These are phyloP conservation scores for Colletotrichum spaethianum DNA, from an alignment of 2,329 filamentous ascomycete species.

Conservation along the genomic window DNA sequence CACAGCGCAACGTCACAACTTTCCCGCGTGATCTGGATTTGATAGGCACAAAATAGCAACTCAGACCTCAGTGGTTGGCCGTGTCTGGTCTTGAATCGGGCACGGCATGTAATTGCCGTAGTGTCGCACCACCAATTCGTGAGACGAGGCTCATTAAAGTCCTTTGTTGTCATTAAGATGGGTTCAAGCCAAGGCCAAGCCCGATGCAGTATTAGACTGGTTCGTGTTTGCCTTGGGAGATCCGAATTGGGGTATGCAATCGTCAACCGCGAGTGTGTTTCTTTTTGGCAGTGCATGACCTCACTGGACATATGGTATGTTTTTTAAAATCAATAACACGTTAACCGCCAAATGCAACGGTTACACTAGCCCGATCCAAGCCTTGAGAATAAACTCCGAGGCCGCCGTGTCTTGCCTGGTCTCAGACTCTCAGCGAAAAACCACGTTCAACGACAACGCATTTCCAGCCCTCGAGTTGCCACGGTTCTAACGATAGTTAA, in stretches of 20 bases:
- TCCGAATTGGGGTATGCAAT: neutral
- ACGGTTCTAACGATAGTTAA: neutral
- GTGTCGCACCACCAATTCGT: constrained; percentile 10
- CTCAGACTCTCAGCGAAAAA: neutral
- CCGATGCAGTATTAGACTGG: neutral
- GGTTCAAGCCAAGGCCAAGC: neutral
- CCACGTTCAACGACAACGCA: neutral
- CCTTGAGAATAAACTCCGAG: constrained; percentile 7
- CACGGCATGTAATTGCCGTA: neutral
- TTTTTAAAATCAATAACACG: no score
- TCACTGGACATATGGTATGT: neutral
- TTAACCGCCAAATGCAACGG: constrained; percentile 12
- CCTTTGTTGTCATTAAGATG: neutral
- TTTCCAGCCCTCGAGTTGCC: neutral
- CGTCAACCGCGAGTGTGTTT: neutral
- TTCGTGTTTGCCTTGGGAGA: neutral
- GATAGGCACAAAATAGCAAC: neutral
- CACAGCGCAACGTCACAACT: neutral
- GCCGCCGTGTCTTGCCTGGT: constrained; percentile 3
- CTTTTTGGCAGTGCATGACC: constrained; percentile 2
- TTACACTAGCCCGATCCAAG: neutral
- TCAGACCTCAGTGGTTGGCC: neutral
- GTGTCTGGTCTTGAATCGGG: neutral
- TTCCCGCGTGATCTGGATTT: no score
- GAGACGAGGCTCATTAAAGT: constrained; percentile 12